phyloP scores from a whole-genome alignment of 192 early-diverging fungal species.

The Coemansia reversa region DNA sequence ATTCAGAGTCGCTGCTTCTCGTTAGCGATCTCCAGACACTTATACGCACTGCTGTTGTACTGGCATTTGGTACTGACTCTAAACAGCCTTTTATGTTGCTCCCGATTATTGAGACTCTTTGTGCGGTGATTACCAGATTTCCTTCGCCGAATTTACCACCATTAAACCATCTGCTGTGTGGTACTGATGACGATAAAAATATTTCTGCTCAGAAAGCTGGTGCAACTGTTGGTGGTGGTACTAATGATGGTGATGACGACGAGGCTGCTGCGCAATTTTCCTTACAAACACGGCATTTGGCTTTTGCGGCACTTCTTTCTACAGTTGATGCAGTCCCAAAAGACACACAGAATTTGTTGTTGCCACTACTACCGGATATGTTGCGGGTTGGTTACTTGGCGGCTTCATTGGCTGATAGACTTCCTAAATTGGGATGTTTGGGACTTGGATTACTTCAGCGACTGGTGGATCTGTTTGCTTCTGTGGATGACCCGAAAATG shows the following conservation, averaged over 20 bases:
- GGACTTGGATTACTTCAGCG: slow-evolving; percentile 80
- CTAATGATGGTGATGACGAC: not conserved
- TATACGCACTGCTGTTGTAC: slow-evolving; percentile 19
- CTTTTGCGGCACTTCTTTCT: slow-evolving; percentile 18
- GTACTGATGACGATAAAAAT: not conserved
- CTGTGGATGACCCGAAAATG: slow-evolving; percentile 85
- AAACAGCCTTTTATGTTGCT: not conserved
- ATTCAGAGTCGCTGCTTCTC: not conserved
- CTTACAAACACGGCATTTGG: slow-evolving; percentile 13
- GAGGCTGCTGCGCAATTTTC: slow-evolving; percentile 12
- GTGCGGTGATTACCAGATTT: slow-evolving; percentile 37
- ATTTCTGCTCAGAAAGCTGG: too few species aligned
- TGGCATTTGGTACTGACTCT: not conserved
- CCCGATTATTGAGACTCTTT: slow-evolving; percentile 21
- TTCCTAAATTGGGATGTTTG: slow-evolving; percentile 64
- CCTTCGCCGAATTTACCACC: slow-evolving; percentile 2
- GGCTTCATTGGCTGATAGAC: slow-evolving; percentile 69
- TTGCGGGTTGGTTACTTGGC: slow-evolving; percentile 90
- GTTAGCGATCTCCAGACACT: slow-evolving; percentile 23
- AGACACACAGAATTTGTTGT: slow-evolving; percentile 37
- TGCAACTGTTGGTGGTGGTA: not conserved
- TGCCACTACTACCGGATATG: slow-evolving; percentile 68
- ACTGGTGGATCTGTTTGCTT: slow-evolving; percentile 71
- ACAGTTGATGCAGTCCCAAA: slow-evolving; percentile 35
- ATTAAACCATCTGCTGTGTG: not conserved